phyloP scores from a whole-genome alignment of 1,284 basidiomycete species.

The Coniophora puteana region DNA sequence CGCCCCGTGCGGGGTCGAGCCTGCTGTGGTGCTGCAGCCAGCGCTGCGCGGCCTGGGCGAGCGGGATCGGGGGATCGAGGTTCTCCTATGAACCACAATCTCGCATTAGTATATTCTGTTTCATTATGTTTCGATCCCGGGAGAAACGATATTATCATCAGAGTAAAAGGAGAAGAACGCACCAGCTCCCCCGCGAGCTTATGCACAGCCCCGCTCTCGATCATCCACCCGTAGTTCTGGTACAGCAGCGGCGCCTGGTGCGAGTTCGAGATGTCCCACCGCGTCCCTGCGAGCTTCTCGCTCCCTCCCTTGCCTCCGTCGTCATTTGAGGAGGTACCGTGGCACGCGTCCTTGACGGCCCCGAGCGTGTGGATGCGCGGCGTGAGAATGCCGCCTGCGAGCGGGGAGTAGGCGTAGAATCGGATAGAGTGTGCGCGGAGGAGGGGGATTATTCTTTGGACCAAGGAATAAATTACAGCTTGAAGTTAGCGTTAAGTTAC shows the following conservation, averaged over 20 bases:
- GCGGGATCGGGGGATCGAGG: constrained; percentile 2
- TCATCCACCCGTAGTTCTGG: constrained; percentile 9
- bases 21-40: constrained; percentile 31
- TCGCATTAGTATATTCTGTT: not conserved
- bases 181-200: constrained; percentile 14
- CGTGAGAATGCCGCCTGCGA: constrained; percentile 30
- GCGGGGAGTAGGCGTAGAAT: constrained; percentile 43
- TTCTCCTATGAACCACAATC: constrained; percentile 8
- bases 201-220: constrained; percentile 10
- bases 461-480: not conserved
- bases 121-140: not conserved
- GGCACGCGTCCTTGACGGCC: no score
- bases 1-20: constrained; percentile 20
- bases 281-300: constrained; percentile 8
- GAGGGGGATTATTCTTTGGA: constrained; percentile 33
- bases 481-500: not conserved
- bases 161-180: no score
- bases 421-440: constrained; percentile 39
- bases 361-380: no score
- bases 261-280: constrained; percentile 17
- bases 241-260: constrained; percentile 7
- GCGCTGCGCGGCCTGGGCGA: constrained; percentile 20
- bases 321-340: no score
- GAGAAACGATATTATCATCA: no score
- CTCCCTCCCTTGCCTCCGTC: no score